Evolutionary conservation across 2,329 filamentous ascomycete species (phyloP), one percentile per base, ranked within the genome.

Genomic region (Ophiostoma himal-ulmi): DNA sequence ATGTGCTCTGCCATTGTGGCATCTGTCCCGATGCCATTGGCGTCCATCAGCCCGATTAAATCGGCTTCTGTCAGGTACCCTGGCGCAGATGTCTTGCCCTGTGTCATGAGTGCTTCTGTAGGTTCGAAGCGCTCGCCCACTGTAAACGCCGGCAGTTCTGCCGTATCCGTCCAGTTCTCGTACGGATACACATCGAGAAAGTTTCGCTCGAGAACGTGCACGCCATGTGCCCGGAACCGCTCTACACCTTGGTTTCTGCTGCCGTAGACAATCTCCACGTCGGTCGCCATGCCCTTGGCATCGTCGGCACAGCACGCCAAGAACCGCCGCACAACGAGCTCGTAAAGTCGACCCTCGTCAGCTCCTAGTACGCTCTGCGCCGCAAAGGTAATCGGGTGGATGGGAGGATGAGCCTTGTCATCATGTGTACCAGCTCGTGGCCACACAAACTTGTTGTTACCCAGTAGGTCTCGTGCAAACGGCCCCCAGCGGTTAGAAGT

Each of bases 1-100:
- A 99, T 99, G 77, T 99, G 95, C 76, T 99, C 95, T 0, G 95
- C 95, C 95, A 99, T 99, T 0, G 95, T 99, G 7, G 95, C 95
- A 81, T 99, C 95, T 11, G 95, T 99, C 14, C 95, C 95, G 74
- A 99, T 99, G 1, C 95, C 95, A 77, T 99, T 99, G 64, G 93
- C 94, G 81, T 99, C 95, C 95, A 99, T 99, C 13, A 99, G 85
- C 3, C 91, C 91, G 77, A 99, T 97, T 36, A 99, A 84, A 78
- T 99, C 95, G 0, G 95, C 94, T 78, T 99, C 95, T 0, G 95
- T 98, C 39, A 99, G 84, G 77, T 96, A 97, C 30, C 85, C 87
- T 0, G 95, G 95, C 14, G 94, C 84, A 0, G 85, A 87, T 0
- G 95, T 99, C 79, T 96, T 91, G n/a, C 95, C 94, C 75, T 98